phyloP scores from a whole-genome alignment of 2,329 filamentous ascomycete species.

The Penicillium decumbens region DNA sequence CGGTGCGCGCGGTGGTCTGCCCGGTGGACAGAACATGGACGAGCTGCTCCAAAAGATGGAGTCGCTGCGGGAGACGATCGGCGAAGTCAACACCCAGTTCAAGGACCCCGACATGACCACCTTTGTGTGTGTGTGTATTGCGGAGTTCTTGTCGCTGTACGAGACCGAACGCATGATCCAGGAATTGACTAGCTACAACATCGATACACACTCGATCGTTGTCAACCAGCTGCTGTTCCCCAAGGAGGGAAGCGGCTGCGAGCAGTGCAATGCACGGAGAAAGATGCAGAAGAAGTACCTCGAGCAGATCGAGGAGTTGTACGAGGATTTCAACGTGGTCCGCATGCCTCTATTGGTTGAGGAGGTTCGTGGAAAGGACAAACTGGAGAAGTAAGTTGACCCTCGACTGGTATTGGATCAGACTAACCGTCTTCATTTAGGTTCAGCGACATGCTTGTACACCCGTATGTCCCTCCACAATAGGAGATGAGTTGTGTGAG shows the following conservation, averaged over 20 bases:
- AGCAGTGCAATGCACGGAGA: slow-evolving; percentile 88
- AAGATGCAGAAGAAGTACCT: slow-evolving; percentile 99
- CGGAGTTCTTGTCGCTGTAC: slow-evolving; percentile 93
- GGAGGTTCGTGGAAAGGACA: slow-evolving; percentile 93
- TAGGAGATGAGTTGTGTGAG: slow-evolving; percentile 22
- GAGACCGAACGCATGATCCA: slow-evolving; percentile 99
- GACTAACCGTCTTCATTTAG: slow-evolving; percentile 27
- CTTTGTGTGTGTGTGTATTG: slow-evolving; percentile 97
- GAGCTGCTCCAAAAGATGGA: slow-evolving; percentile 96
- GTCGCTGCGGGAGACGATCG: slow-evolving; percentile 83
- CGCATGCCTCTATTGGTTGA: slow-evolving; percentile 96
- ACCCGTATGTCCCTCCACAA: slow-evolving; percentile 46
- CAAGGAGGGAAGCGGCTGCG: slow-evolving; percentile 75
- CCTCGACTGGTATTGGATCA: neutral
- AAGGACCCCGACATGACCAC: slow-evolving; percentile 94
- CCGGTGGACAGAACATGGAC: slow-evolving; percentile 86
- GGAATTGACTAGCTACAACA: slow-evolving; percentile 85
- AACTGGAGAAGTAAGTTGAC: slow-evolving; percentile 65
- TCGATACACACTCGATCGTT: slow-evolving; percentile 95
- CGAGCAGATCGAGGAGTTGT: slow-evolving; percentile 96
- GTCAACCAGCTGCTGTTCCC: slow-evolving; percentile 98
- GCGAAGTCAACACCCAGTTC: slow-evolving; percentile 96
- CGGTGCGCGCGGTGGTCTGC: slow-evolving; percentile 69
- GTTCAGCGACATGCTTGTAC: slow-evolving; percentile 49
- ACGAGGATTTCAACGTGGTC: slow-evolving; percentile 98